A percentile compares a stretch with the other conserved stretches of the same genome.
Conservation (phyloP, 805 yeast species). For the Barnettozyma sp. region DNA sequence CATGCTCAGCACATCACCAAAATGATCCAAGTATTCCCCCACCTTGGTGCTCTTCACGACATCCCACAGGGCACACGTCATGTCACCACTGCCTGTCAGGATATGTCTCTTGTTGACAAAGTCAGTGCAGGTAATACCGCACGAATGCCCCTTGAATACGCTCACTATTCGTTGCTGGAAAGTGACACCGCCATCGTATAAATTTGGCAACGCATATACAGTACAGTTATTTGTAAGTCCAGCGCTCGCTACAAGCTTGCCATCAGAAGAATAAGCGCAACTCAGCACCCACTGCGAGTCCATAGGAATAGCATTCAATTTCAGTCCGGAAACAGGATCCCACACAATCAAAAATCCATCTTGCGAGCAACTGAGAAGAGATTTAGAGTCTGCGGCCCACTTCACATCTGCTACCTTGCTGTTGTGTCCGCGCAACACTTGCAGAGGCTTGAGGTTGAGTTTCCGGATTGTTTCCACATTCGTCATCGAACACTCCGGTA, state of each 20-base stretch:
- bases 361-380: constrained; percentile 67
- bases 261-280: constrained; percentile 66
- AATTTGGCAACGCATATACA: constrained; percentile 41
- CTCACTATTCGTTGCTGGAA: constrained; percentile 40
- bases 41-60: constrained; percentile 48
- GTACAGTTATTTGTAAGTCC: constrained; percentile 80
- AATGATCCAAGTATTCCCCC: constrained; percentile 55
- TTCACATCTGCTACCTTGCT: constrained; percentile 63
- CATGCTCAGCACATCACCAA: constrained; percentile 62
- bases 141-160: constrained; percentile 71
- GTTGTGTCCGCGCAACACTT: constrained; percentile 47
- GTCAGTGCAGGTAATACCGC: constrained; percentile 70
- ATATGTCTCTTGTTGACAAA: constrained; percentile 53
- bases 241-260: constrained; percentile 64
- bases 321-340: constrained; percentile 71
- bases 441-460: constrained; percentile 31
- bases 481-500: constrained; percentile 34
- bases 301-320: constrained; percentile 60
- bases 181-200: constrained; percentile 22
- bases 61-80: constrained; percentile 79
- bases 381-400: constrained; percentile 61
- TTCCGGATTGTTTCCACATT: constrained; percentile 12
- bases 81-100: constrained; percentile 75
- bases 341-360: constrained; percentile 82
- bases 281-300: constrained; percentile 76